phyloP scores from a whole-genome alignment of 2,329 filamentous ascomycete species.

The Pyricularia grisea region DNA sequence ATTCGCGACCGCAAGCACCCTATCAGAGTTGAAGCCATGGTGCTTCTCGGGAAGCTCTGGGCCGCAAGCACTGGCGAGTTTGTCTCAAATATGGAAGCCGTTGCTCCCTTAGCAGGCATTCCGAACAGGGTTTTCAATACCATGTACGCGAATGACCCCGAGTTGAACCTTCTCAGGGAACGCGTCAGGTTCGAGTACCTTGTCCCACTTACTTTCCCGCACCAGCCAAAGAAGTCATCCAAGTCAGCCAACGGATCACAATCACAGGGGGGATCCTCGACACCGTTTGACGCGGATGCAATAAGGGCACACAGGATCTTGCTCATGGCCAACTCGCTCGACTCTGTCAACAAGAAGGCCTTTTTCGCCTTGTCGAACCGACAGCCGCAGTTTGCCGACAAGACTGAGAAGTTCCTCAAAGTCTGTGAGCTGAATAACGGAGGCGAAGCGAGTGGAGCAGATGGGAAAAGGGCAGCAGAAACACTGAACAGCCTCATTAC shows the following conservation, averaged over 20 bases:
- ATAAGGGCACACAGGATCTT: constrained; percentile 79
- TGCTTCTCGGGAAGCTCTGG: constrained; percentile 78
- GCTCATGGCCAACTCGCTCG: constrained; percentile 68
- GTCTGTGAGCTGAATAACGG: constrained; percentile 88
- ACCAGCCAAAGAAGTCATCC: constrained; percentile 45
- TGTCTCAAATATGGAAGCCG: constrained; percentile 67
- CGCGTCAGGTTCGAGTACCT: constrained; percentile 79
- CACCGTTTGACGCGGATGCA: constrained; percentile 54
- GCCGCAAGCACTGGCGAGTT: constrained; percentile 87
- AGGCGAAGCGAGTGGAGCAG: constrained; percentile 61
- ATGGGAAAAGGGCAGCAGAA: constrained; percentile 58
- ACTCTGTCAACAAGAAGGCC: constrained; percentile 69
- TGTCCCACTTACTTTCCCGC: constrained; percentile 81
- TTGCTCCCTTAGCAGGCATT: constrained; percentile 70
- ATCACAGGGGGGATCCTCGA: constrained; percentile 31
- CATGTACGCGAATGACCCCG: constrained; percentile 81
- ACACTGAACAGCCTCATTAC: constrained; percentile 65
- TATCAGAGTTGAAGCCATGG: constrained; percentile 82
- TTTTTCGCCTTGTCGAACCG: constrained; percentile 80
- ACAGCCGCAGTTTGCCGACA: constrained; percentile 64
- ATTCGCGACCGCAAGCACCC: constrained; percentile 76
- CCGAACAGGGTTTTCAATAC: constrained; percentile 80
- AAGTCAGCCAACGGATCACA: constrained; percentile 53
- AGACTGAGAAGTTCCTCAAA: constrained; percentile 67
- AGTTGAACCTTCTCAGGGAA: constrained; percentile 78